Conservation (phyloP, 371 early-diverging fungal species). For the Apophysomyces ossiformis region DNA sequence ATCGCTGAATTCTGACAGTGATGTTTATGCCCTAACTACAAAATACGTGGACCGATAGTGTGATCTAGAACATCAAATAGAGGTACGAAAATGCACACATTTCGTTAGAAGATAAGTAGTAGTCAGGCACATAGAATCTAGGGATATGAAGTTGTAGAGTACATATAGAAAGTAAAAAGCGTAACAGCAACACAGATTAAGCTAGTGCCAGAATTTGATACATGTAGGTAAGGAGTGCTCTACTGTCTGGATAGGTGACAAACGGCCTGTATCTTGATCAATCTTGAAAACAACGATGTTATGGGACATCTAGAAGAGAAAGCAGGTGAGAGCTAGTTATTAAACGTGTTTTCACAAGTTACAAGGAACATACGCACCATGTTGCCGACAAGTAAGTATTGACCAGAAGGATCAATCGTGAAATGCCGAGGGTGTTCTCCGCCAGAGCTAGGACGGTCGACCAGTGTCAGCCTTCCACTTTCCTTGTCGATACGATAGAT, state of each 20-base stretch:
- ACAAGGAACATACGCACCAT: slow-evolving; percentile 26
- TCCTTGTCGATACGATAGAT: slow-evolving; percentile 35
- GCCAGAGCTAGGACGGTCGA: slow-evolving; percentile 33
- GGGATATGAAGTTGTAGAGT: no score
- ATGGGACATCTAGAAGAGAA: slow-evolving; percentile 35
- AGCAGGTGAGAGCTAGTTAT: neutral
- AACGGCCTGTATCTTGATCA: slow-evolving; percentile 31
- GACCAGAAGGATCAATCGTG: slow-evolving; percentile 45
- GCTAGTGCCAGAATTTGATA: slow-evolving; percentile 32
- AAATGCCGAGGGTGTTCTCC: slow-evolving; percentile 53
- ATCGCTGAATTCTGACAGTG: no score
- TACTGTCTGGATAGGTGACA: slow-evolving; percentile 29
- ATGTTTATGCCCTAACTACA: no score
- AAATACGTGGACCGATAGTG: no score
- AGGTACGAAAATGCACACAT: no score
- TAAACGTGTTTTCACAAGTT: neutral
- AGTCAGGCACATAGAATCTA: no score
- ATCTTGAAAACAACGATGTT: slow-evolving; percentile 46
- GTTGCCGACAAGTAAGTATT: slow-evolving; percentile 44
- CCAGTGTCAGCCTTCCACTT: slow-evolving; percentile 38
- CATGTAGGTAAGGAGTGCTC: slow-evolving; percentile 46
- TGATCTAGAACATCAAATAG: no score
- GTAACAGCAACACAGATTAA: no score
- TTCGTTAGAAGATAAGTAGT: no score
- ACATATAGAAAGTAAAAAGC: no score